Evolutionary conservation across 2,329 filamentous ascomycete genomes (phyloP).

Genomic region (Septoria linicola): DNA sequence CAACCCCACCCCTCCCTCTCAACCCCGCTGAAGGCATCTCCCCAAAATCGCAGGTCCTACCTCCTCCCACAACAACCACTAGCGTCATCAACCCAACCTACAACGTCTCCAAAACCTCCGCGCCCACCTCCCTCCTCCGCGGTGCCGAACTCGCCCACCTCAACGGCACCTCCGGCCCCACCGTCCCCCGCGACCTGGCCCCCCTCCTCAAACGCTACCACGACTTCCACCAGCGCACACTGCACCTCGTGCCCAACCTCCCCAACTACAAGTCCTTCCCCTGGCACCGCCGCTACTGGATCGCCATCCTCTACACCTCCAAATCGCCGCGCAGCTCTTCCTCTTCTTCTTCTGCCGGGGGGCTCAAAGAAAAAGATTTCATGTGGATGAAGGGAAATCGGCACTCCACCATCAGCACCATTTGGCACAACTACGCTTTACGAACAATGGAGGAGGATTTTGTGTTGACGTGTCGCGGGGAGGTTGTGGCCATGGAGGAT

Average conservation of each 20-base stretch:
- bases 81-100: conserved; percentile 7
- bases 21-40: background rate
- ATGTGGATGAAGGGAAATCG: conserved; percentile 38
- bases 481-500: conserved; percentile 25
- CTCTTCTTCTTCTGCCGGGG: too few relatives aligned
- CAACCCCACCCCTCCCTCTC: conserved; percentile 15
- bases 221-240: conserved; percentile 29
- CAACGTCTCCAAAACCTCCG: conserved; percentile 18
- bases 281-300: conserved; percentile 36
- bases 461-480: conserved; percentile 28
- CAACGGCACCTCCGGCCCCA: conserved; percentile 12
- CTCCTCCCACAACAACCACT: background rate
- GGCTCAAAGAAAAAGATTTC: too few relatives aligned
- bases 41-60: background rate
- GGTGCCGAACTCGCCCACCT: conserved; percentile 6
- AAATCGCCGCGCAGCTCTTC: too few relatives aligned
- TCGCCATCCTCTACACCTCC: conserved; percentile 32
- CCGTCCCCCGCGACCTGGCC: conserved; percentile 26
- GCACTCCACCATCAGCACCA: conserved; percentile 35
- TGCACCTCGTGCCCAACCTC: conserved; percentile 25
- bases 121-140: conserved; percentile 1
- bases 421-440: conserved; percentile 31
- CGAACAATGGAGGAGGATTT: conserved; percentile 25
- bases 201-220: conserved; percentile 21
- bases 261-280: conserved; percentile 12